Conservation (phyloP, 148 eudicot species). For the Dianthus caryophyllus region DNA sequence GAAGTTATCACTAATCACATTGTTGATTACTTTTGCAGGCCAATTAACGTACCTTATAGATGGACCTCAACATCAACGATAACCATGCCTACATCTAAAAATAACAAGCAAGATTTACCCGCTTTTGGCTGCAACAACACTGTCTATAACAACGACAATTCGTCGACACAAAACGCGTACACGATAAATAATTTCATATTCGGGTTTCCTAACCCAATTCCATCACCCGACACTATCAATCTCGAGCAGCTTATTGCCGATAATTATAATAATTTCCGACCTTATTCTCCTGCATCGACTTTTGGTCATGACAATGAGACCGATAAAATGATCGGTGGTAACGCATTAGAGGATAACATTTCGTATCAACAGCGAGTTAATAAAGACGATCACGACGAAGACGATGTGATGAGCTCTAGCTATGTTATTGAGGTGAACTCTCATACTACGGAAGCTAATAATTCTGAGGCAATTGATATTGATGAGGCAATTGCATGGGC, state of each 20-base stretch:
- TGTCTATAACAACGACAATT: constrained; percentile 2
- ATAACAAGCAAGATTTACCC: constrained; percentile 25
- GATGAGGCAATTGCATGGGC: constrained; percentile 90
- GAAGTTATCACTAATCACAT: not conserved
- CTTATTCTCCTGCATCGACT: constrained; percentile 47
- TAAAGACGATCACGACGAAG: constrained; percentile 13
- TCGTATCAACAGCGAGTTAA: constrained; percentile 9
- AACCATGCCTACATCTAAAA: constrained; percentile 16
- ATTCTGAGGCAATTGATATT: constrained; percentile 40
- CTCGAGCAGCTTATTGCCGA: constrained; percentile 34
- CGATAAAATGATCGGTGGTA: not conserved
- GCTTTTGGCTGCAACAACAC: constrained; percentile 21
- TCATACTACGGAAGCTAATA: constrained; percentile 23
- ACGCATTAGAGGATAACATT: constrained; percentile 1
- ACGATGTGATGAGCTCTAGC: constrained; percentile 40
- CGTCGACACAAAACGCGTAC: constrained; percentile 18
- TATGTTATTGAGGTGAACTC: constrained; percentile 39
- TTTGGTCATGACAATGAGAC: constrained; percentile 25
- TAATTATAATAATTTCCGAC: constrained; percentile 26
- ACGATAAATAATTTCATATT: constrained; percentile 28
- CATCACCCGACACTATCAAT: constrained; percentile 48
- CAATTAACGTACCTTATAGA: constrained; percentile 45
- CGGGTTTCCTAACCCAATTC: constrained; percentile 28
- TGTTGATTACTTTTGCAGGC: constrained; percentile 35
- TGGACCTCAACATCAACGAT: constrained; percentile 40